These are phyloP conservation scores for Rhizophora mangle DNA, from an alignment of 345 rosid species.

Conservation along the genomic window DNA sequence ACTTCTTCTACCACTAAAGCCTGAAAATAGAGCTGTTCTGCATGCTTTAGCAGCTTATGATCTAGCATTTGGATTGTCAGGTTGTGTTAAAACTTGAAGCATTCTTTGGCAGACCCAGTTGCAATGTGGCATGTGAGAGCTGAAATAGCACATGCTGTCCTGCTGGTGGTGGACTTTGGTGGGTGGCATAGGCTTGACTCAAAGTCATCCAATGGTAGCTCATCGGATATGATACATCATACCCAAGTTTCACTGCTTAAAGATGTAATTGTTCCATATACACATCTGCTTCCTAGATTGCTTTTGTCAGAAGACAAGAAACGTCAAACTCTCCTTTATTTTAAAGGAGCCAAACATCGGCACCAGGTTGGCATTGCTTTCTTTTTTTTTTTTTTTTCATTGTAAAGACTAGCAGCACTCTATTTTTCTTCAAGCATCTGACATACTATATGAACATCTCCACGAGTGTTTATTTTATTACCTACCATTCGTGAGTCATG, in stretches of 20 bases:
- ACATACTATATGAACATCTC: background rate
- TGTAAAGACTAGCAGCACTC: background rate
- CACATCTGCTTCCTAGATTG: constrained; percentile 75
- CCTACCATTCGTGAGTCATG: no score
- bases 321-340: constrained; percentile 74
- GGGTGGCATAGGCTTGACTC: constrained; percentile 91
- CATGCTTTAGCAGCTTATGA: constrained; percentile 48
- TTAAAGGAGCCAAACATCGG: constrained; percentile 94
- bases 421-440: constrained; percentile 8
- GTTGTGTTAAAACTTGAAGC: constrained; percentile 76
- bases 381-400: background rate
- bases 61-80: constrained; percentile 57
- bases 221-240: constrained; percentile 59
- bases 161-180: constrained; percentile 95
- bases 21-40: background rate
- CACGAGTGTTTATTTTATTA: background rate
- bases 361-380: constrained; percentile 57
- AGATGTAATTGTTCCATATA: constrained; percentile 93
- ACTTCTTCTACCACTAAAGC: background rate
- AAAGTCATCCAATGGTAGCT: constrained; percentile 49
- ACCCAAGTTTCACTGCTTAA: constrained; percentile 90
- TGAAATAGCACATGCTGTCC: constrained; percentile 76
- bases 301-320: constrained; percentile 52
- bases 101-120: constrained; percentile 98
- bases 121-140: constrained; percentile 95